Evolutionary conservation across 2,329 filamentous ascomycete species (phyloP), one percentile per base, ranked within the genome.

Genomic region (Ramularia endophylla): DNA sequence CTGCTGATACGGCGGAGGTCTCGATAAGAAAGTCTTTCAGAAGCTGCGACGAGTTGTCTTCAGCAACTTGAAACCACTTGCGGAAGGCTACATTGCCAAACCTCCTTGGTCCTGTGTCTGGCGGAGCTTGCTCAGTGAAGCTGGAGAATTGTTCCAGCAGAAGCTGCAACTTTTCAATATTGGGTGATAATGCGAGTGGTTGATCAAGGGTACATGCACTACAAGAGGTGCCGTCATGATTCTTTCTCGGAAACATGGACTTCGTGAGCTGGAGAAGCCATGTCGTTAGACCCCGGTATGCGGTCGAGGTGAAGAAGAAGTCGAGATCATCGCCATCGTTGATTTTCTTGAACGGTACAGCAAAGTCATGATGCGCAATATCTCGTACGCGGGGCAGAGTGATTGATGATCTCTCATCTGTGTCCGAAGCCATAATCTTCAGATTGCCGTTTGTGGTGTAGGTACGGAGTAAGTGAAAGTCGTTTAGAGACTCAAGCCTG

Each of bases 41-140:
- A 2, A 90, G 66, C 8, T 52, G 65, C 3, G 75, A 65, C 1
- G 77, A 65, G 12, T 75, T 71, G 40, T 77, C 73, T 52, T 82
- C 79, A 9, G 92, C 70, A 20, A 88, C 65, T 35, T 75, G 69
- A 61, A 83, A 77, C 90, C 92, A 98, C 52, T 73, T 85, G 20
- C 89, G 76, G 64, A 95, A 98, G 56, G 85, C 90, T 33, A 86
- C 71, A 61, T 98, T 98, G 25, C 92, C 92, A 61, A 97, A 98
- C 48, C 92, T 76, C 39, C 90, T 75, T 13, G 90, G 89, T 11
- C 89, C 89, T 5, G 80, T 78, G 55, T 94, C 85, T 1, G 90
- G 90, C 1, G 89, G 90, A 1, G 81, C 85, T 57, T 89, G 80
- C 7, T 66, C 66, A 38, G 78, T 76, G 11, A 94, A 69, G 36